Evolutionary conservation across 495 filamentous ascomycete genomes (phyloP).

Genomic region (Xylaria palmicola): DNA sequence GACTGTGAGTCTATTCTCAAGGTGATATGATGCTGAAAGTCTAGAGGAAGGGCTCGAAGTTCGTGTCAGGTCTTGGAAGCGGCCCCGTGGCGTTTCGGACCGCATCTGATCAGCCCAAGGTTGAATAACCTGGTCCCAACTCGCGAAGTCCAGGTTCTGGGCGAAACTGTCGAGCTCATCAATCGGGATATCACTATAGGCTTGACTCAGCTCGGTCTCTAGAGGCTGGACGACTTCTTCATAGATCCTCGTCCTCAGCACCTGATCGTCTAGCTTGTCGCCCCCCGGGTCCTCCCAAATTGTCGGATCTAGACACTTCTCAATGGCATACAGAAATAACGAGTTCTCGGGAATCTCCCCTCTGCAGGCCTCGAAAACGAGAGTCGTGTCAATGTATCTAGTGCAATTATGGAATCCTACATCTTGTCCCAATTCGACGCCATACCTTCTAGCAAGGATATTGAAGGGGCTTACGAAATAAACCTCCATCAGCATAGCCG

Average conservation of each 20-base stretch:
- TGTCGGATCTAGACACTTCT: not conserved
- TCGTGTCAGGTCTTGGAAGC: not conserved
- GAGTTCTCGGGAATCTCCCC: not conserved
- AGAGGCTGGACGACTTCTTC: not conserved
- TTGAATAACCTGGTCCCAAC: not conserved
- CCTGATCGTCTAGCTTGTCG: not conserved
- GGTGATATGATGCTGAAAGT: not conserved
- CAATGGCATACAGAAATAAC: not conserved
- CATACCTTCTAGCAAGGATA: not conserved
- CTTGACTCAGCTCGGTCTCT: not conserved
- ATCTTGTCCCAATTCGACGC: not conserved
- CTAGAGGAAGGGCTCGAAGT: not conserved
- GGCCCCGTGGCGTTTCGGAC: not conserved
- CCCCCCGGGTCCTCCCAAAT: not conserved
- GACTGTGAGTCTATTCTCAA: not conserved
- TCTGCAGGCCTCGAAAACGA: not conserved
- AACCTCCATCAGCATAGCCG: conserved; percentile 1
- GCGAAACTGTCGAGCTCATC: not conserved
- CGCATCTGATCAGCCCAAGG: not conserved
- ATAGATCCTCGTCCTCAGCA: not conserved
- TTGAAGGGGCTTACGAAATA: conserved; percentile 3
- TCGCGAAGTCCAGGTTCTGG: not conserved
- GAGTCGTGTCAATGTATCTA: not conserved
- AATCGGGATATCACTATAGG: not conserved
- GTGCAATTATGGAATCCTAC: not conserved